Evolutionary conservation across 1,139 yeast species (phyloP), one percentile per base, ranked within the genome.

Genomic region (Casaregolazyma lundiana): DNA sequence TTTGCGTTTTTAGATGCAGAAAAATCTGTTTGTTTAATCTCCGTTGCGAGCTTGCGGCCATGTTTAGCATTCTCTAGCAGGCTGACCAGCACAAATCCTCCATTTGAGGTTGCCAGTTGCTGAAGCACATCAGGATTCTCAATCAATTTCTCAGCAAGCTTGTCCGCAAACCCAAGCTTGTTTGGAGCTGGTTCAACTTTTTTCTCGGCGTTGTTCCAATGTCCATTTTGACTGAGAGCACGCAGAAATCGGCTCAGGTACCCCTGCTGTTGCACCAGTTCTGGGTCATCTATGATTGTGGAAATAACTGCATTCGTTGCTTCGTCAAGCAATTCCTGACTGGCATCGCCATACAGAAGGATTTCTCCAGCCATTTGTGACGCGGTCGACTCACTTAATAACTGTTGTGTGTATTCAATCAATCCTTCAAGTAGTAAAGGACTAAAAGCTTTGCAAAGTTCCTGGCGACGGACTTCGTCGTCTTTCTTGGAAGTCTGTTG

Each of bases 321-420:
- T 35, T 92, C 92, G 56, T 78, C 76, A 53, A 84, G 75, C 24
- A 79, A 73, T 17, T 76, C 78, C 39, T 45, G 43, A 42, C 71
- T 77, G 15, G 76, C 72, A 39, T 72, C 73, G 13, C 80, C 77
- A 55, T 73, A 77, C 51, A 86, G 73, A 46, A 89, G 68, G 26
- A 87, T 73, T 66, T 90, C 97, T 36, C 84, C 73, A 45, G 86
- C 71, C 53, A 87, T 82, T 67, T 92, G 97, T 30, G 94, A 77
- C 24, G 96, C 96, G 52, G 90, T 68, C 59, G 84, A 84, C 51
- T 83, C 87, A 15, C 72, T 67, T 50, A 89, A 71, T 8, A 87
- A 69, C 13, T 71, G 76, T 16, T 70, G 62, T 26, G 75, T 69
- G 45, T 73, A 64, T 37, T 76, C 72, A 35, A 70, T 66, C 26